A percentile compares a stretch with the other conserved stretches of the same genome.
These are phyloP conservation scores for Serendipita sp. DNA, from an alignment of 768 basidiomycete species.

Conservation along the genomic window DNA sequence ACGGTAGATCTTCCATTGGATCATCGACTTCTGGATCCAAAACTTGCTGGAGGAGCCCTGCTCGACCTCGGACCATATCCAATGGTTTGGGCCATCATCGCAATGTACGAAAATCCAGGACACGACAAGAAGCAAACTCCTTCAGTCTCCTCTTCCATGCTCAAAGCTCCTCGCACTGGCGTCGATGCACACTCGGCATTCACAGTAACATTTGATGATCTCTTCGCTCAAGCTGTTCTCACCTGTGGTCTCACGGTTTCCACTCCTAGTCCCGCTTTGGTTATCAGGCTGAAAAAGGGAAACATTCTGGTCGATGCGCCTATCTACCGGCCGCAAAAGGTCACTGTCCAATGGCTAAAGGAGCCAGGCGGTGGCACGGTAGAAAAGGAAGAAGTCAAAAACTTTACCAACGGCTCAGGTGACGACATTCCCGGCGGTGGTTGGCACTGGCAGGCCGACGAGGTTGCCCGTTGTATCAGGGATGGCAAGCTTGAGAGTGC, in stretches of 20 bases:
- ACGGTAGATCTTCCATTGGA: slow-evolving; percentile 44
- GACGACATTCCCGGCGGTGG: slow-evolving; percentile 53
- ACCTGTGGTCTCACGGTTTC: slow-evolving; percentile 50
- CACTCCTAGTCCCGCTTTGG: slow-evolving; percentile 34
- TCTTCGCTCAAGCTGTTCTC: slow-evolving; percentile 58
- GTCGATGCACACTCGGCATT: slow-evolving; percentile 70
- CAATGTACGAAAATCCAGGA: slow-evolving; percentile 63
- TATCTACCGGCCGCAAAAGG: slow-evolving; percentile 50
- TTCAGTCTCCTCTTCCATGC: slow-evolving; percentile 48
- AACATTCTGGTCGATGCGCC: slow-evolving; percentile 47
- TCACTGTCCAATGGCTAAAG: slow-evolving; percentile 46
- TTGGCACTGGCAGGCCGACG: slow-evolving; percentile 79
- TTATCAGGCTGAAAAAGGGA: slow-evolving; percentile 62
- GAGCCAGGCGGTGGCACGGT: slow-evolving; percentile 29
- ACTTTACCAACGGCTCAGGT: background rate
- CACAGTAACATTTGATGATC: slow-evolving; percentile 49
- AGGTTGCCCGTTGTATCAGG: slow-evolving; percentile 62
- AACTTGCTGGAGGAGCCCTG: slow-evolving; percentile 66
- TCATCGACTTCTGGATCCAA: slow-evolving; percentile 64
- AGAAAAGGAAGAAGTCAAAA: slow-evolving; percentile 25
- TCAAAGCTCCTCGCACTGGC: slow-evolving; percentile 60
- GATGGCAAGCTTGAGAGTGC: slow-evolving; percentile 61
- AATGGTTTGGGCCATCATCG: slow-evolving; percentile 64
- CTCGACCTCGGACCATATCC: slow-evolving; percentile 80
- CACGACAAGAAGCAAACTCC: slow-evolving; percentile 47